Evolutionary conservation across 2,329 filamentous ascomycete species (phyloP), one percentile per base, ranked within the genome.

Genomic region (Albifimbria verrucaria): DNA sequence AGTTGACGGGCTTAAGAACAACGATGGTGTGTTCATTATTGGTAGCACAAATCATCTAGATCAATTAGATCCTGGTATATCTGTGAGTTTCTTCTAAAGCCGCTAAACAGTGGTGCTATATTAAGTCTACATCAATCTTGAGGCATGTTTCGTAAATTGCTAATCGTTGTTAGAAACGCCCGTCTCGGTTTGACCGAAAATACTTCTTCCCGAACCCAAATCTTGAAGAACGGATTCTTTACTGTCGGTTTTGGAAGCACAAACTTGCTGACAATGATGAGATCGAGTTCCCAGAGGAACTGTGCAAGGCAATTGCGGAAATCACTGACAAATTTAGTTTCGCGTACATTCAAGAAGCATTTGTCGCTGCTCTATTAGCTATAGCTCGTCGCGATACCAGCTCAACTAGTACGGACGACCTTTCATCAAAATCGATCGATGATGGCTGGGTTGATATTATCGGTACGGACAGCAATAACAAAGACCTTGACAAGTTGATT

Each of bases 11-110:
- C 78, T 90, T 11, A 81, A 82, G 59, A 79, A 76, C 57, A 90
- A 90, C 57, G 83, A 89, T 57, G 87, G 87, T 11, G 88, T 89
- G 50, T 79, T 89, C 59, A 87, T 90, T 71, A 76, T 88, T 24
- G 84, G 81, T 25, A 83, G 79, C 50, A 88, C 85, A 0, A 88
- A 88, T 61, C 78, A 84, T 58, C 74, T 89, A 5, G 85, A 89
- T 32, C 76, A 78, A 2, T 70, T 90, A 5, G 86, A 89, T 57
- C 85, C 86, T 0, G 86, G 85, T 20, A 86, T 86, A 24, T 75
- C 80, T 9, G 74, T 77, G 62, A 63, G 72, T 66, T 4, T 25
- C 28, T 12, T 5, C 18, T 10, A 4, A 15, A 7, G n/a, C 22
- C 20, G 17, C 10, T 17, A 20, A 3, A 25, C 4, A 10, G 3